These are phyloP conservation scores for Phytomonas sp. DNA, from an alignment of 208 protist genomes.

Conservation along the genomic window DNA sequence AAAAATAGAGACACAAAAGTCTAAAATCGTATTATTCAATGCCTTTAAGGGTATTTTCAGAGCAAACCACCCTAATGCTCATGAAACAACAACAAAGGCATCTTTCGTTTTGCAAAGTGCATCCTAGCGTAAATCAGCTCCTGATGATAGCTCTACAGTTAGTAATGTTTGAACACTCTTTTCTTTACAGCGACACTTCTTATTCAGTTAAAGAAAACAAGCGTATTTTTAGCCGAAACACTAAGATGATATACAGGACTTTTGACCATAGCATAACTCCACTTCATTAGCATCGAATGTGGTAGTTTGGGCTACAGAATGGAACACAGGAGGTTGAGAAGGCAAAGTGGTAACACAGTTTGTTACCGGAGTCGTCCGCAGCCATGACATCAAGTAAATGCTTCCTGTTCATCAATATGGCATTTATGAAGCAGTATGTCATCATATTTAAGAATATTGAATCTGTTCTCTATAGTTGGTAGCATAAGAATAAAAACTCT, in stretches of 20 bases:
- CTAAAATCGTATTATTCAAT: neutral
- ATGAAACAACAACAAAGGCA: neutral
- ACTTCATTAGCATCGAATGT: slow-evolving; percentile 82
- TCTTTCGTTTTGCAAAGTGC: neutral
- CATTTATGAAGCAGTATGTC: neutral
- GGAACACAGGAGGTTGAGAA: slow-evolving; percentile 60
- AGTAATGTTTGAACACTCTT: neutral
- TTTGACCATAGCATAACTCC: slow-evolving; percentile 81
- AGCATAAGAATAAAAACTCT: neutral
- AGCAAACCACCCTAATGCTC: neutral
- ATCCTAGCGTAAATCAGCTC: slow-evolving; percentile 4
- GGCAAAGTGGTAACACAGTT: slow-evolving; percentile 75
- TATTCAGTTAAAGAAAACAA: neutral
- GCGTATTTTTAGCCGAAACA: slow-evolving; percentile 84
- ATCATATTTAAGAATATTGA: neutral
- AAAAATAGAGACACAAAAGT: slow-evolving; percentile 8
- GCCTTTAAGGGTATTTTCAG: neutral
- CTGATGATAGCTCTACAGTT: neutral
- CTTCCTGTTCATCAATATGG: slow-evolving; percentile 24
- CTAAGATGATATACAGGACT: slow-evolving; percentile 87
- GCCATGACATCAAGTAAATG: slow-evolving; percentile 80
- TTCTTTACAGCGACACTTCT: neutral
- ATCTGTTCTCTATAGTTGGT: neutral
- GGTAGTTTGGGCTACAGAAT: slow-evolving; percentile 83
- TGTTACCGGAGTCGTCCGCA: slow-evolving; percentile 77